These are phyloP conservation scores for Zostera marina DNA, from an alignment of 116 monocot genomes.

Conservation along the genomic window DNA sequence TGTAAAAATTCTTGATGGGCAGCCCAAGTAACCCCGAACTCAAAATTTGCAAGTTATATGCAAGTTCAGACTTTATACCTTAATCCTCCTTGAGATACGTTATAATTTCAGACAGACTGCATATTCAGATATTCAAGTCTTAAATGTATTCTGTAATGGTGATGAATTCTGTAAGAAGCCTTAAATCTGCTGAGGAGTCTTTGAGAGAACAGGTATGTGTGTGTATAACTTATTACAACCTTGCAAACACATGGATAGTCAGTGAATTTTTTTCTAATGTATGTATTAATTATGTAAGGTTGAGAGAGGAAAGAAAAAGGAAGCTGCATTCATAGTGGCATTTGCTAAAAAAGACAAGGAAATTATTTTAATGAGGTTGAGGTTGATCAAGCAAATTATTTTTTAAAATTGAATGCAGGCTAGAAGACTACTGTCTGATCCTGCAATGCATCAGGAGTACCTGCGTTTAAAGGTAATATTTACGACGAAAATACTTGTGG, in stretches of 20 bases:
- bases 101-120: too few relatives aligned
- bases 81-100: too few relatives aligned
- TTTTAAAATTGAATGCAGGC: conserved; percentile 31
- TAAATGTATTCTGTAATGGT: conserved; percentile 40
- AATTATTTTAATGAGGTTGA: conserved; percentile 91
- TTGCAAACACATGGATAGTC: neutral
- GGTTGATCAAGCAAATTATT: neutral
- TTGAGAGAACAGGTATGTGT: conserved; percentile 69
- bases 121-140: too few relatives aligned
- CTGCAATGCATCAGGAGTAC: conserved; percentile 96
- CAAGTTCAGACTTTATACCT: too few relatives aligned
- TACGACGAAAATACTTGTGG: too few relatives aligned
- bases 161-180: conserved; percentile 38
- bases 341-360: conserved; percentile 92
- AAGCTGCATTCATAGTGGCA: conserved; percentile 87
- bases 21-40: too few relatives aligned
- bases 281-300: conserved; percentile 29
- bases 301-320: conserved; percentile 93
- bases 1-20: too few relatives aligned
- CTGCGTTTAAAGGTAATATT: conserved; percentile 69
- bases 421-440: conserved; percentile 79
- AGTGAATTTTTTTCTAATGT: neutral
- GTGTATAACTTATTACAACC: neutral
- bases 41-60: too few relatives aligned
- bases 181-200: conserved; percentile 83